Base-by-base conservation (phyloP, 441 rosid species). In the Adansonia gregorii region DNA sequence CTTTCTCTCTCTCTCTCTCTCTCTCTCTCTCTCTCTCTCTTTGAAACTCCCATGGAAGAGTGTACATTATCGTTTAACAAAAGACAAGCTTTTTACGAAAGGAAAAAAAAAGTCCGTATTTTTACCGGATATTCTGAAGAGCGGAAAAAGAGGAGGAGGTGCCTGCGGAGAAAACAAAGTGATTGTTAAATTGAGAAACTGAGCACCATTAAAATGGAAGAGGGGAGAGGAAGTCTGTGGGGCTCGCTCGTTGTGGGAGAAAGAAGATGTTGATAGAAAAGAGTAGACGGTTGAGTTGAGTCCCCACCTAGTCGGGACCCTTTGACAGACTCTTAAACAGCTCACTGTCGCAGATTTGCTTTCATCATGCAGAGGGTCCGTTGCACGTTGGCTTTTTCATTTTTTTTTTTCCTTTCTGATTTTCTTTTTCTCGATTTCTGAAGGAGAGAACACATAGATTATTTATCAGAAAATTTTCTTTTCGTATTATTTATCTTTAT, bases 21-120 rank as follows among this genome's bases (percentile, higher is more conserved):
- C 35, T 31, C 35, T 31, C 35, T 31, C 35, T 56, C 19, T 56
- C 20, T 56, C 60, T 56, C 60, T 11, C 15, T 63, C 15, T 45
- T 9, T 67, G 31, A 67, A 67, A 67, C n/a, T 67, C 72, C 1
- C 54, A n/a, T 67, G 9, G 27, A 17, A 17, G n/a, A 68, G 49
- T 3, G 49, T 3, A 22, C 19, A 68, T 68, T 6, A 12, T n/a
- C 49, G 11, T 65, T 65, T 14, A 63, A 63, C 67, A 31, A 58
- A 19, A 58, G 14, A 58, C 5, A 61, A 14, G 39, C 45, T 6
- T 31, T 20, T 31, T 27, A 31, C 5, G 43, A 3, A 7, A 0
- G 35, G 0, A 11, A 66, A 66, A n/a, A 19, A 43, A 67, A 4
- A 8, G 56, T 68, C 2, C 2, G 56, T 2, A 22, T 12, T 68